These are phyloP conservation scores for Dioszegia aurantiaca DNA, from an alignment of 768 basidiomycete species.

Conservation along the genomic window DNA sequence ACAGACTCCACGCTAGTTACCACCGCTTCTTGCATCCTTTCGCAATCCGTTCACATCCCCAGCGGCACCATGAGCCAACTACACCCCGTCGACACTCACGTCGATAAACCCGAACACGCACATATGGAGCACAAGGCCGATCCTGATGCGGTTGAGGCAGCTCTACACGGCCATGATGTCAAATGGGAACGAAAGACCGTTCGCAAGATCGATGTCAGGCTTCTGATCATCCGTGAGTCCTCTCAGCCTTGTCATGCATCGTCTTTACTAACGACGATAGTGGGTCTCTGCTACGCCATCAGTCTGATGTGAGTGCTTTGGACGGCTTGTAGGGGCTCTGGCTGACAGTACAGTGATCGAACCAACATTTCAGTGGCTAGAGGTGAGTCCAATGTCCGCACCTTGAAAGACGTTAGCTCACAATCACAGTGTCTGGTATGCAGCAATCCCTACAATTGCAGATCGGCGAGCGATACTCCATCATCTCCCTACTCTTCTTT, in stretches of 20 bases:
- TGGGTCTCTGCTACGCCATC: conserved; percentile 20
- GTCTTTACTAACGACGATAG: conserved; percentile 1
- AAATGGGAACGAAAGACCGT: conserved; percentile 26
- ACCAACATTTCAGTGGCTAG: conserved; percentile 21
- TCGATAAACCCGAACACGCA: background rate
- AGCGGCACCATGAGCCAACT: background rate
- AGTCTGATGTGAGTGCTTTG: conserved; percentile 12
- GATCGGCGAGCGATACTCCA: conserved; percentile 45
- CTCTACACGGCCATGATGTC: conserved; percentile 3
- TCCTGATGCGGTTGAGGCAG: background rate
- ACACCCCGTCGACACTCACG: background rate
- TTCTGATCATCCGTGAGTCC: conserved; percentile 27
- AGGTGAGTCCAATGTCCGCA: background rate
- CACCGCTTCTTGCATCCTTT: no score
- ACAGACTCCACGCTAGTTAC: no score
- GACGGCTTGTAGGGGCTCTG: no score
- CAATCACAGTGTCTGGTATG: conserved; percentile 45
- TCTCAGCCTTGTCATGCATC: background rate
- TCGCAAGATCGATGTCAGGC: conserved; percentile 26
- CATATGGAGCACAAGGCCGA: conserved; percentile 2
- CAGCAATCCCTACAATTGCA: conserved; percentile 27
- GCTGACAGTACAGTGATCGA: conserved; percentile 9
- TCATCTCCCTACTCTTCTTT: conserved; percentile 48
- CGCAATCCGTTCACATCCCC: background rate
- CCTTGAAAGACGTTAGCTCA: conserved; percentile 13